Evolutionary conservation across 2,329 filamentous ascomycete species (phyloP), one percentile per base, ranked within the genome.

Genomic region (Beauveria medogensis): DNA sequence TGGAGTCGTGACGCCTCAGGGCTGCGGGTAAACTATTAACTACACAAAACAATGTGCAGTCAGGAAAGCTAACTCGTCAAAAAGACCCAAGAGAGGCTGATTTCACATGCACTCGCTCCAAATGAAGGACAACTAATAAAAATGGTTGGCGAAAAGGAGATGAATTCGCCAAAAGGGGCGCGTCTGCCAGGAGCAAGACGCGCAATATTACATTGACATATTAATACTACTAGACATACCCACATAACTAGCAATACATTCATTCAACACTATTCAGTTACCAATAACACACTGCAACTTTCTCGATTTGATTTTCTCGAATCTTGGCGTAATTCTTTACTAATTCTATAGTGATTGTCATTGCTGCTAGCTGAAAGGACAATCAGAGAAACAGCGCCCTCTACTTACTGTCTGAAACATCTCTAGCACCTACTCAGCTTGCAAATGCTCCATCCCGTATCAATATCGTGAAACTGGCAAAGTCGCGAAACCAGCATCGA

Each of bases 1-100:
- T 66, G 82, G 82, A 40, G 80, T 82, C 20, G 75, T 78, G 5
- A 85, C 82, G 37, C 81, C 82, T 5, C 72, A 76, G 59, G 82
- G 82, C 40, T 85, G 82, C 79, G 82, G 75, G 82, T 85, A 68
- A 65, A 81, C 75, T 37, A 24, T 12, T 2, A 18, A 20, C 9
- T 40, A 24, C 34, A 34, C 9, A 41, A 44, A 16, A n/a, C 22
- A 34, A 55, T n/a, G 26, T 3, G n/a, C 7, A 10, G n/a, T 53
- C 18, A 20, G 46, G 20, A 18, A 40, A 78, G 22, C 59, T 55
- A 44, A 61, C 37, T 37, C 5, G 28, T 48, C 8, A 34, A 40
- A 18, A 18, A 61, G 59, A 22, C 52, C 59, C 12, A 61, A 44
- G n/a, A 43, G 52, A 61, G 18, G 37, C 3, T 55, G 37, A 55